Conservation (phyloP, 495 filamentous ascomycete species). For the Xylaria grammica region DNA sequence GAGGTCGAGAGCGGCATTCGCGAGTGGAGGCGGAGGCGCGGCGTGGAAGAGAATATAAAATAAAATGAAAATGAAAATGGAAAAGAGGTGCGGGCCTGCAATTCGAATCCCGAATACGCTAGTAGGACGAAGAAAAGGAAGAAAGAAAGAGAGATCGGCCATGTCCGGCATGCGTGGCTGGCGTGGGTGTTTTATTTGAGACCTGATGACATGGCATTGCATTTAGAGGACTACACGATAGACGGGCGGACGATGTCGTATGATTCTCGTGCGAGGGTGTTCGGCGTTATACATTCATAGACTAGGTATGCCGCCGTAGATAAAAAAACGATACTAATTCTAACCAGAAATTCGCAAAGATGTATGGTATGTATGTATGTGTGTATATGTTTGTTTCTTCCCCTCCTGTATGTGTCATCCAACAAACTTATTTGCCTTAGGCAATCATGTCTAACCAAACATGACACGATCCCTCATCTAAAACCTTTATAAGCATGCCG, state of each 20-base stretch:
- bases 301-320: not conserved
- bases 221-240: slow-evolving; percentile 4
- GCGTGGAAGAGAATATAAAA: slow-evolving; percentile 29
- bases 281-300: slow-evolving; percentile 4
- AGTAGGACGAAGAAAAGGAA: no score
- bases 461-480: not conserved
- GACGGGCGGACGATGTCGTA: not conserved
- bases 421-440: not conserved
- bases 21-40: slow-evolving; percentile 80
- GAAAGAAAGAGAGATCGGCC: not conserved
- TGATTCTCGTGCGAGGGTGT: slow-evolving; percentile 3
- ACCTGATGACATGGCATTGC: not conserved
- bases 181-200: not conserved
- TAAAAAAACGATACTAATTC: slow-evolving; percentile 7
- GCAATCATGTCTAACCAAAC: not conserved
- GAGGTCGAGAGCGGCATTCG: slow-evolving; percentile 81
- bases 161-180: not conserved
- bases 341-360: not conserved
- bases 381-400: not conserved
- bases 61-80: no score
- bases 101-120: no score
- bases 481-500: not conserved
- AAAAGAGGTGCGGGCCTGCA: no score
- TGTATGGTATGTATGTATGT: slow-evolving; percentile 1
- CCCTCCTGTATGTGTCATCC: not conserved